phyloP scores from a whole-genome alignment of 1,284 basidiomycete species.

The Lignosus rhinocerotis region DNA sequence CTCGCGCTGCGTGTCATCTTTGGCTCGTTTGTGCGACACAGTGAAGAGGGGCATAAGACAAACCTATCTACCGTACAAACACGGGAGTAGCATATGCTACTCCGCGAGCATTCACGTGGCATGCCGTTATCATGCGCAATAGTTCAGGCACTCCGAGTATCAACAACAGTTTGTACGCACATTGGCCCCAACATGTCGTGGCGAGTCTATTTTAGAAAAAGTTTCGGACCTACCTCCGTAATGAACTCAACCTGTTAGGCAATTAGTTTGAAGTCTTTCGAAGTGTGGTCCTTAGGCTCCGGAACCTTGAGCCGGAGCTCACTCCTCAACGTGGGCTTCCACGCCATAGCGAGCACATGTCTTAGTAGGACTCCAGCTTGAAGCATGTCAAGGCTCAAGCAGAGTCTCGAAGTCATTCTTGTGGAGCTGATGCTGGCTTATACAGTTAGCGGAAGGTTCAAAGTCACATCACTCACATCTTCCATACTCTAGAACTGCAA shows the following conservation, averaged over 20 bases:
- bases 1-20: not conserved
- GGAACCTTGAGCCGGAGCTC: not conserved
- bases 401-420: no score
- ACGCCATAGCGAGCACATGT: no score
- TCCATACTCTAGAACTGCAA: constrained; percentile 60
- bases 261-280: not conserved
- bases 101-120: not conserved
- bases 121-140: not conserved
- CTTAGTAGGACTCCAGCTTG: no score
- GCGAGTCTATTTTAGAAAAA: not conserved
- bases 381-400: no score
- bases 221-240: not conserved
- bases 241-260: not conserved
- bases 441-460: no score
- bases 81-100: not conserved
- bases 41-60: not conserved
- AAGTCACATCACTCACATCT: not conserved
- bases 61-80: not conserved
- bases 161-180: not conserved
- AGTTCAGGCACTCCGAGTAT: constrained; percentile 1
- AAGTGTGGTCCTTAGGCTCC: not conserved
- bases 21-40: not conserved
- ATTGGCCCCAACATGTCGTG: not conserved
- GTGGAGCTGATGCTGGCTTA: no score
- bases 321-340: not conserved